phyloP scores from a whole-genome alignment of 192 early-diverging fungal genomes.

The Gamsiella multidivaricata region DNA sequence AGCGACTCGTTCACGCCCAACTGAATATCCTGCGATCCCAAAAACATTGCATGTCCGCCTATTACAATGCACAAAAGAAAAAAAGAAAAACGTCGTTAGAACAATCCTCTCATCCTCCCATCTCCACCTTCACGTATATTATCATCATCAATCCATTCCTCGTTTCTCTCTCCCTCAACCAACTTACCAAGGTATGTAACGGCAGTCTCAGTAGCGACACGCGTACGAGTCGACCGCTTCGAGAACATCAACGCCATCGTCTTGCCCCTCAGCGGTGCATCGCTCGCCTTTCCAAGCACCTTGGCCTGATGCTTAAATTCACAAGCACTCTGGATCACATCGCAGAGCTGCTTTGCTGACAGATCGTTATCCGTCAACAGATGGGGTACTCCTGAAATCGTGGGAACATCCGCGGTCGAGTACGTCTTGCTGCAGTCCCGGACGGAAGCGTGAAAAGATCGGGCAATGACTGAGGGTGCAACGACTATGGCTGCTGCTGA shows the following conservation, averaged over 20 bases:
- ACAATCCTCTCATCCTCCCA: no score
- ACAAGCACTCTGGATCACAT: conserved; percentile 81
- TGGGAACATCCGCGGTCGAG: conserved; percentile 34
- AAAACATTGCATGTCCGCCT: conserved; percentile 97
- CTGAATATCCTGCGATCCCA: conserved; percentile 96
- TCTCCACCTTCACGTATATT: no score
- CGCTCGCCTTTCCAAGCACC: conserved; percentile 59
- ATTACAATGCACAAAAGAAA: conserved; percentile 1
- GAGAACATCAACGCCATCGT: conserved; percentile 95
- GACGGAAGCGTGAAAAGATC: conserved; percentile 16
- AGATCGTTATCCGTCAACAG: conserved; percentile 88
- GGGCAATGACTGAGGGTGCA: conserved; percentile 4
- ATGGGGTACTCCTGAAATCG: conserved; percentile 57
- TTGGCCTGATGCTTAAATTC: conserved; percentile 84
- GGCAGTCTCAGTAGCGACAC: conserved; percentile 93
- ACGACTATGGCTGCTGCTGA: background rate
- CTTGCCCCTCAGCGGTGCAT: conserved; percentile 77
- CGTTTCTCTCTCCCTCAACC: background rate
- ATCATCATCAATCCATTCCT: no score
- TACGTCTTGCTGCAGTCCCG: conserved; percentile 12
- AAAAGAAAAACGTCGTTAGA: background rate
- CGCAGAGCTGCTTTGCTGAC: conserved; percentile 78
- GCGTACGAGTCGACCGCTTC: conserved; percentile 95
- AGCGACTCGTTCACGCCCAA: conserved; percentile 95
- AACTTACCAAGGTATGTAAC: conserved; percentile 81